These are phyloP conservation scores for Talaromyces rugulosus DNA, from an alignment of 2,329 filamentous ascomycete genomes.

Conservation along the genomic window DNA sequence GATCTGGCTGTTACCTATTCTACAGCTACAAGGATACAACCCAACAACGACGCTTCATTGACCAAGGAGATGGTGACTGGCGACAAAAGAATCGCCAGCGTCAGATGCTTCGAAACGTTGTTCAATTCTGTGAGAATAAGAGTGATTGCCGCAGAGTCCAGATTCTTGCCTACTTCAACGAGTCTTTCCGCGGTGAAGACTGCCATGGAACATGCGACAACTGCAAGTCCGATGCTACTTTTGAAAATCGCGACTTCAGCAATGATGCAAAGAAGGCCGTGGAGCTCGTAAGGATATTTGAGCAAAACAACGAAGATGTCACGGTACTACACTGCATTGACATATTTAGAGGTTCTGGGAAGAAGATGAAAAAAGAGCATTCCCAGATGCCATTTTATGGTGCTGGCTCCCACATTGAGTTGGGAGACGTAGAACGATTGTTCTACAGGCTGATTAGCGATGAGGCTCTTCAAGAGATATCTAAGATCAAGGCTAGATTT, in stretches of 20 bases:
- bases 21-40: conserved; percentile 76
- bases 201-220: conserved; percentile 84
- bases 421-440: conserved; percentile 76
- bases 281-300: conserved; percentile 54
- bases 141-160: conserved; percentile 83
- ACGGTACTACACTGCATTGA: conserved; percentile 81
- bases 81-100: conserved; percentile 81
- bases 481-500: conserved; percentile 64
- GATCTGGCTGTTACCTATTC: conserved; percentile 84
- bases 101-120: conserved; percentile 78
- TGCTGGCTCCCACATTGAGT: conserved; percentile 63
- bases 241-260: conserved; percentile 73
- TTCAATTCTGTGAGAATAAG: conserved; percentile 84
- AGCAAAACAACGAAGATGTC: conserved; percentile 47
- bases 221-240: conserved; percentile 68
- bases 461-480: conserved; percentile 68
- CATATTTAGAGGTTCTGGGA: conserved; percentile 68
- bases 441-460: conserved; percentile 72
- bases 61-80: conserved; percentile 67
- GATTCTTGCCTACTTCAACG: conserved; percentile 91
- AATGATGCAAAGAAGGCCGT: conserved; percentile 68
- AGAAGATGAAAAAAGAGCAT: conserved; percentile 56
- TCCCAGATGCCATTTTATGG: conserved; percentile 59
- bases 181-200: conserved; percentile 67
- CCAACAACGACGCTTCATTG: conserved; percentile 73